Evolutionary conservation across 805 yeast species (phyloP).

Genomic region (Myxozyma geophila): DNA sequence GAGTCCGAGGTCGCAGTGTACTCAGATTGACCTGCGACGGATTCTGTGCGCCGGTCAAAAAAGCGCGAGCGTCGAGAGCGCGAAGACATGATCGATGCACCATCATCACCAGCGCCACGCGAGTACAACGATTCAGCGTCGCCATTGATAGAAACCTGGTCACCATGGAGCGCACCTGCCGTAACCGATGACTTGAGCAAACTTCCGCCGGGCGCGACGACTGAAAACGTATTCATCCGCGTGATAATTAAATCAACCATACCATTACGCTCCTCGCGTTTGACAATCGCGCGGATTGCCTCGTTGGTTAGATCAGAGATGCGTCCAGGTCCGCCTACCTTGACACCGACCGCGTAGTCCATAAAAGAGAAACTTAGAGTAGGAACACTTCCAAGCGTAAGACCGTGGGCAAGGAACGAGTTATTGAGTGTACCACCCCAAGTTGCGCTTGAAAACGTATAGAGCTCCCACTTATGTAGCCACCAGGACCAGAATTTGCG

Average conservation of each 20-base stretch:
- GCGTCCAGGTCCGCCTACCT: slow-evolving; percentile 21
- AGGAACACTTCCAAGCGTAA: slow-evolving; percentile 29
- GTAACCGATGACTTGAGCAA: slow-evolving; percentile 6
- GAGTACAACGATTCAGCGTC: slow-evolving; percentile 30
- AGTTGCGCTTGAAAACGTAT: slow-evolving; percentile 23
- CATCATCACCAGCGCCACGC: slow-evolving; percentile 27
- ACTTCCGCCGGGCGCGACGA: slow-evolving; percentile 31
- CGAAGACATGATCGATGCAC: slow-evolving; percentile 28
- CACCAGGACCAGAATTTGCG: slow-evolving; percentile 37
- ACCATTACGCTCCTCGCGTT: slow-evolving; percentile 33
- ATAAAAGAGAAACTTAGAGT: slow-evolving; percentile 34
- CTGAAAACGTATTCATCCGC: slow-evolving; percentile 28
- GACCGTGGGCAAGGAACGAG: slow-evolving; percentile 23
- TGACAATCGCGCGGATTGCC: slow-evolving; percentile 30
- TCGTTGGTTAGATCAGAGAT: slow-evolving; percentile 30
- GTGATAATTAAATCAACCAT: slow-evolving; percentile 33
- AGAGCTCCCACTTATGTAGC: slow-evolving; percentile 37
- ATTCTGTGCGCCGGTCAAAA: slow-evolving; percentile 15
- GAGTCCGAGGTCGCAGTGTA: slow-evolving; percentile 18
- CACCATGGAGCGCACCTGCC: background rate
- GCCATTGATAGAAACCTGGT: slow-evolving; percentile 7
- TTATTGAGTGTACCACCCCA: slow-evolving; percentile 31
- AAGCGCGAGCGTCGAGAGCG: slow-evolving; percentile 30
- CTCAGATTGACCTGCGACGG: slow-evolving; percentile 19
- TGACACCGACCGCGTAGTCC: slow-evolving; percentile 33